phyloP scores from a whole-genome alignment of 768 basidiomycete genomes.

The Phylloporus sp. region DNA sequence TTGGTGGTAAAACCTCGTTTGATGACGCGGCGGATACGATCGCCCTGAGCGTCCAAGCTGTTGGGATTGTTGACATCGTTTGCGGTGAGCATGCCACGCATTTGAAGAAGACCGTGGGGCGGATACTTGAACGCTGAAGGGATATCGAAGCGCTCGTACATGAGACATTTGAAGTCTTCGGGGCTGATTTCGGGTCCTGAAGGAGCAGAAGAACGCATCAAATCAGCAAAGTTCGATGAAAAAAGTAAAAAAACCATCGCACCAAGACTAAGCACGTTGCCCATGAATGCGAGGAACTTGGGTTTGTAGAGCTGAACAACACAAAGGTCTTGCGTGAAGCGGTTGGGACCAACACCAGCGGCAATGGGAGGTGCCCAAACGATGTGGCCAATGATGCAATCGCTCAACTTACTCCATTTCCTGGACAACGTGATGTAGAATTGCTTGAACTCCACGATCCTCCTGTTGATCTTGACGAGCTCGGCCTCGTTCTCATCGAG shows the following conservation, averaged over 20 bases:
- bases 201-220: background rate
- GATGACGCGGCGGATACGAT: too few species aligned
- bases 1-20: background rate
- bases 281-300: background rate
- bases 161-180: background rate
- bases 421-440: background rate
- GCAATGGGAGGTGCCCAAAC: background rate
- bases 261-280: background rate
- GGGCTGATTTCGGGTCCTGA: background rate
- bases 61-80: too few species aligned
- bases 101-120: background rate
- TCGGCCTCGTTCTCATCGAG: background rate
- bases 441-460: background rate
- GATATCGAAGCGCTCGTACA: background rate
- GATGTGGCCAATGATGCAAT: background rate
- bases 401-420: background rate
- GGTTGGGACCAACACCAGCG: background rate
- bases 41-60: too few species aligned
- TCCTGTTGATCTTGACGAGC: background rate
- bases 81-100: too few species aligned
- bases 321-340: background rate
- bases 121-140: background rate
- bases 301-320: background rate
- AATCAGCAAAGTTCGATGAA: background rate
- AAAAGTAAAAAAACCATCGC: too few species aligned